Evolutionary conservation across 108 stramenopile genomes (phyloP).

Genomic region (Chaetoceros muelleri): DNA sequence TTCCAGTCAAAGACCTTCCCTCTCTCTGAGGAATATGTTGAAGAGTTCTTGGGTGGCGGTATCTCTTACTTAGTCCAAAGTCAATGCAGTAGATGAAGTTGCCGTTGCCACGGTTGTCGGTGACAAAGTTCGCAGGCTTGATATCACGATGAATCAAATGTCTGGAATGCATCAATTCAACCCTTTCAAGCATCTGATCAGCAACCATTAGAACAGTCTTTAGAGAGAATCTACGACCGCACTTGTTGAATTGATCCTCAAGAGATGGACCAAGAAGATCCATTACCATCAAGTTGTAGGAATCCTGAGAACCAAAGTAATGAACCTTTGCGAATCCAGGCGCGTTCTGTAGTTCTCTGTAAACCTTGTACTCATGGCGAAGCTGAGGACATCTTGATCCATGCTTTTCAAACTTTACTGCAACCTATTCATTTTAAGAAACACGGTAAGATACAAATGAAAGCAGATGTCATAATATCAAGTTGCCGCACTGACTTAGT

Average conservation of each 20-base stretch:
- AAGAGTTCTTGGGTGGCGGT: conserved; percentile 94
- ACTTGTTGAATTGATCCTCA: conserved; percentile 98
- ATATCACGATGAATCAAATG: conserved; percentile 96
- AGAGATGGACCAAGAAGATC: conserved; percentile 95
- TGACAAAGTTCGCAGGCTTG: conserved; percentile 98
- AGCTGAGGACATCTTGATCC: conserved; percentile 91
- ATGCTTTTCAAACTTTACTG: conserved; percentile 92
- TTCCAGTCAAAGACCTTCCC: conserved; percentile 89
- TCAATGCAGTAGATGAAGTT: conserved; percentile 96
- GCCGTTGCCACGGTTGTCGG: conserved; percentile 69
- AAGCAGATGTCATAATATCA: too few species aligned
- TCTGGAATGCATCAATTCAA: conserved; percentile 94
- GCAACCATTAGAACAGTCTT: conserved; percentile 96
- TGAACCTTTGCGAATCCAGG: conserved; percentile 94
- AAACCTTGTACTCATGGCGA: conserved; percentile 99
- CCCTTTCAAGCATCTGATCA: conserved; percentile 96
- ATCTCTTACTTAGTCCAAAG: conserved; percentile 95
- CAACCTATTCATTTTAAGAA: too few species aligned
- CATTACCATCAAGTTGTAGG: conserved; percentile 99
- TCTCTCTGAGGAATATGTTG: conserved; percentile 98
- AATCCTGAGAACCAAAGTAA: conserved; percentile 95
- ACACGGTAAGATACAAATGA: too few species aligned
- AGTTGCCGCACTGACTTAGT: too few species aligned
- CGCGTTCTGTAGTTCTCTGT: conserved; percentile 95
- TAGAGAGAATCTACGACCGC: conserved; percentile 89